Percentiles rank a stretch among this genome's conserved stretches.
These are phyloP conservation scores for Primulina eburnea DNA, from an alignment of 257 asterid genomes.

Conservation along the genomic window DNA sequence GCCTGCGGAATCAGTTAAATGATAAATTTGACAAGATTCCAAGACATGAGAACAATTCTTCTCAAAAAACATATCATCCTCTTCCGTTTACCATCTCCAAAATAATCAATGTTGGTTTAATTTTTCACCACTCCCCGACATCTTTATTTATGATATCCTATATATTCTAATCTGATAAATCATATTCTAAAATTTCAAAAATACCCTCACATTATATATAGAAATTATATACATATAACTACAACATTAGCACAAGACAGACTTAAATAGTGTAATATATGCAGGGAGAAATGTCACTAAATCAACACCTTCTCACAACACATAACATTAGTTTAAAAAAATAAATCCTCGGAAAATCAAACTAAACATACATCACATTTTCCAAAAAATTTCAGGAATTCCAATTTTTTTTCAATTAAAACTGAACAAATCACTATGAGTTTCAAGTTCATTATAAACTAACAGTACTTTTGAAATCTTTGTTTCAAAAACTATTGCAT, in stretches of 20 bases:
- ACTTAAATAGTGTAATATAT: no score
- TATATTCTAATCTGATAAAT: neutral
- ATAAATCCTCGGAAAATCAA: neutral
- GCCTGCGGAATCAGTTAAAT: slow-evolving; percentile 43
- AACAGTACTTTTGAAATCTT: neutral
- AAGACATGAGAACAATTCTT: neutral
- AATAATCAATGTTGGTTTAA: no score
- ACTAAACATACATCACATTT: no score
- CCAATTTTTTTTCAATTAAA: neutral
- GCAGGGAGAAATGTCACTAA: neutral
- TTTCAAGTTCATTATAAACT: neutral
- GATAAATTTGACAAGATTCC: slow-evolving; percentile 5
- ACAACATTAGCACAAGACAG: neutral
- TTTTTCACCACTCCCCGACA: neutral
- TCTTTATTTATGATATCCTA: no score
- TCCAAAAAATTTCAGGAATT: neutral
- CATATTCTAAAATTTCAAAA: no score
- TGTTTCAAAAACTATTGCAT: neutral
- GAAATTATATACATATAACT: no score
- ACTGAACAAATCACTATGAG: neutral
- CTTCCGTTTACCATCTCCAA: neutral
- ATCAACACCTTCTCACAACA: neutral
- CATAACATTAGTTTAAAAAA: neutral
- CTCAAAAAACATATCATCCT: neutral
- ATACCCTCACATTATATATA: neutral